Evolutionary conservation across 2,329 filamentous ascomycete species (phyloP).

Genomic region (Epichloe typhina): DNA sequence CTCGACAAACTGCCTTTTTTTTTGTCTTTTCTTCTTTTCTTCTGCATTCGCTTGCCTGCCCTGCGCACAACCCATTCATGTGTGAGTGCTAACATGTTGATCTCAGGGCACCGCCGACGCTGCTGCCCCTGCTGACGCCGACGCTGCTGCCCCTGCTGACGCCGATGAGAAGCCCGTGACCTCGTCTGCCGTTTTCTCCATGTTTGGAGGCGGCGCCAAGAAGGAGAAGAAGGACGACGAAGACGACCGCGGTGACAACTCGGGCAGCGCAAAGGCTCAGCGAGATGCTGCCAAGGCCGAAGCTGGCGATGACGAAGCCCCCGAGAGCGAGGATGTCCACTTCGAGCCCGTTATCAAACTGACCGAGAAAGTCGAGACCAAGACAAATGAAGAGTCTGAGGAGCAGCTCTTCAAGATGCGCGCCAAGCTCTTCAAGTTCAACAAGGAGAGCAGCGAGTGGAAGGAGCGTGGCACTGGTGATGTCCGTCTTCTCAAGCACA

Average conservation of each 20-base stretch:
- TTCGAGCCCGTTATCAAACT: slow-evolving; percentile 95
- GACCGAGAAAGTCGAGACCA: slow-evolving; percentile 91
- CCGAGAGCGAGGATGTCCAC: slow-evolving; percentile 85
- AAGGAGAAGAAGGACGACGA: slow-evolving; percentile 81
- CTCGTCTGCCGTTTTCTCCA: slow-evolving; percentile 72
- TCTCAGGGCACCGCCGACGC: background rate
- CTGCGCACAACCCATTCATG: background rate
- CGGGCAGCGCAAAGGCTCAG: slow-evolving; percentile 76
- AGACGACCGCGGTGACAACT: slow-evolving; percentile 73
- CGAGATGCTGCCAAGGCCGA: slow-evolving; percentile 46
- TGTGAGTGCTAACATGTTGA: background rate
- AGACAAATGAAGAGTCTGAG: slow-evolving; percentile 97
- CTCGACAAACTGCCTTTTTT: background rate
- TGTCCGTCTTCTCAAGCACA: slow-evolving; percentile 93
- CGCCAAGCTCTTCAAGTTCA: slow-evolving; percentile 98
- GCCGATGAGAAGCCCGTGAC: slow-evolving; percentile 27
- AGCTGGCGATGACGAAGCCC: slow-evolving; percentile 56
- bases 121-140: slow-evolving; percentile 9
- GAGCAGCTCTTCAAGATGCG: slow-evolving; percentile 99
- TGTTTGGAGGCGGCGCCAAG: slow-evolving; percentile 96
- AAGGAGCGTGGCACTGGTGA: slow-evolving; percentile 98
- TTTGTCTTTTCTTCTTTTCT: background rate
- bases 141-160: slow-evolving; percentile 4
- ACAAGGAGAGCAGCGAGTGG: slow-evolving; percentile 86
- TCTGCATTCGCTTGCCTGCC: background rate